phyloP scores from a whole-genome alignment of 139 green algal genomes.

The Chlamydomonas eustigma region DNA sequence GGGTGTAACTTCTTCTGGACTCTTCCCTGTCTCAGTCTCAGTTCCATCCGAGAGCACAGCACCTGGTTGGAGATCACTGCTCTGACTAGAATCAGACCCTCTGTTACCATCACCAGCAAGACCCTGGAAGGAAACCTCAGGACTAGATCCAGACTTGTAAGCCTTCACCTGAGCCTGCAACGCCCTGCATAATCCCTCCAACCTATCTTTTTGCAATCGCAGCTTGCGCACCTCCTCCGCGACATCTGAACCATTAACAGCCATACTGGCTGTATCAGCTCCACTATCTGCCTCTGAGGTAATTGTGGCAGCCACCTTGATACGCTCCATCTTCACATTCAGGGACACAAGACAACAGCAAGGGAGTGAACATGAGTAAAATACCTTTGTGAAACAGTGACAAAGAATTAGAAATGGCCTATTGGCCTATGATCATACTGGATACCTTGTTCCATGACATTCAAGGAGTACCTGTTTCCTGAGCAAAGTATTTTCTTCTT shows the following conservation, averaged over 20 bases:
- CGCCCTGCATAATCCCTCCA: slow-evolving; percentile 24
- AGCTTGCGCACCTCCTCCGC: slow-evolving; percentile 21
- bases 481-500: slow-evolving; percentile 21
- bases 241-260: not conserved
- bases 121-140: no score
- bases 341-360: not conserved
- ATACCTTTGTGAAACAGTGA: not conserved
- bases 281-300: not conserved
- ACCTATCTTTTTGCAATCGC: slow-evolving; percentile 27
- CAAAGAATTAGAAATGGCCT: not conserved
- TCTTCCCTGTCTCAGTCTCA: no score
- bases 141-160: no score
- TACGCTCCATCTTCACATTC: no score
- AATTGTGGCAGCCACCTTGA: no score
- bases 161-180: slow-evolving; percentile 16
- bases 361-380: not conserved
- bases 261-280: slow-evolving; percentile 12
- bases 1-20: no score
- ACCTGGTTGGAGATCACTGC: no score
- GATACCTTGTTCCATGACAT: no score
- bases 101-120: not conserved
- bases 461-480: slow-evolving; percentile 37
- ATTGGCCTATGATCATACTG: no score
- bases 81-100: no score
- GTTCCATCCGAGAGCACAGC: no score